Conservation (phyloP, 139 green algal genomes). For the Asterochloris sp. region DNA sequence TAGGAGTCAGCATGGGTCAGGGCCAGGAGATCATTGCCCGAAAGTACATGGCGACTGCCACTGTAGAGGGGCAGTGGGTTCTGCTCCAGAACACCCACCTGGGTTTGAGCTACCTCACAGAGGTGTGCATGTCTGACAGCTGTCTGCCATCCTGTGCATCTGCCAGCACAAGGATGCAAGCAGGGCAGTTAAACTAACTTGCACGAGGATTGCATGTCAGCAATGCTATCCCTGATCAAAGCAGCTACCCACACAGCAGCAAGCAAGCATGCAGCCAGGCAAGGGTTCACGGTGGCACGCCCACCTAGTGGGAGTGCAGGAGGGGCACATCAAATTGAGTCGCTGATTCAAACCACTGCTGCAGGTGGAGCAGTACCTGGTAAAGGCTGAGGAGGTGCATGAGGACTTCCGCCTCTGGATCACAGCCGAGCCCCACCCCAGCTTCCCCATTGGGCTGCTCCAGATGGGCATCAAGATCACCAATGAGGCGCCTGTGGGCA, state of each 20-base stretch:
- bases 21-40: slow-evolving; percentile 89
- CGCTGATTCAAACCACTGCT: not conserved
- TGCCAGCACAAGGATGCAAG: no score
- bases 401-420: slow-evolving; percentile 91
- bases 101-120: slow-evolving; percentile 81
- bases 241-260: no score
- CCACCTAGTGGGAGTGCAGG: no score
- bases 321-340: no score
- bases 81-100: slow-evolving; percentile 97
- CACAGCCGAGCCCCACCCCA: slow-evolving; percentile 86
- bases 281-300: no score
- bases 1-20: slow-evolving; percentile 93
- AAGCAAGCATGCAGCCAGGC: no score
- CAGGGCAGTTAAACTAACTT: no score
- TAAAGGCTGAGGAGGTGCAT: slow-evolving; percentile 57
- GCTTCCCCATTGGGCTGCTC: slow-evolving; percentile 93
- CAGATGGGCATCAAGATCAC: slow-evolving; percentile 71
- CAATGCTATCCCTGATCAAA: no score
- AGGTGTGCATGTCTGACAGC: slow-evolving; percentile 32
- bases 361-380: slow-evolving; percentile 80
- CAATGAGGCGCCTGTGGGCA: slow-evolving; percentile 91
- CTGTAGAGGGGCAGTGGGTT: slow-evolving; percentile 88
- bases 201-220: no score
- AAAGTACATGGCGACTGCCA: slow-evolving; percentile 82
- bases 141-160: no score